These are phyloP conservation scores for Skeletonema grethae DNA, from an alignment of 108 stramenopile species.

Conservation along the genomic window DNA sequence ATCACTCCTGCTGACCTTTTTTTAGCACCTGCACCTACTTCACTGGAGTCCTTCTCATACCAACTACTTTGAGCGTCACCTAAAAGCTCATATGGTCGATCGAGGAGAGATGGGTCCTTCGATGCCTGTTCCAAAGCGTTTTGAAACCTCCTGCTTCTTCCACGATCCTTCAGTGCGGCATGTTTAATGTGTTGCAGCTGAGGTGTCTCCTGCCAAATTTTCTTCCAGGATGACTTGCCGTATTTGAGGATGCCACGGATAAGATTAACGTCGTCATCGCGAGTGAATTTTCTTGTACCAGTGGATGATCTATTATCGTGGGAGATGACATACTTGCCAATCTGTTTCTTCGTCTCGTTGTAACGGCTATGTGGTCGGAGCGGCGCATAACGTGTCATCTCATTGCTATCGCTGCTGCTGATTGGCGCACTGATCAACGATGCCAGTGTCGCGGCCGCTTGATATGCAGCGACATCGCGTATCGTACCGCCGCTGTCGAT, in stretches of 20 bases:
- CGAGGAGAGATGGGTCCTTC: slow-evolving; percentile 8
- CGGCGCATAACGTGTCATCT: neutral
- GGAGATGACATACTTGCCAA: neutral
- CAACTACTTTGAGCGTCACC: slow-evolving; percentile 8
- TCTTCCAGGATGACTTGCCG: slow-evolving; percentile 26
- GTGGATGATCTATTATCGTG: neutral
- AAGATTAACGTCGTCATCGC: slow-evolving; percentile 15
- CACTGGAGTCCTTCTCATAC: neutral
- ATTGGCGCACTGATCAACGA: neutral
- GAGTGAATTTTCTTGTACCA: slow-evolving; percentile 25
- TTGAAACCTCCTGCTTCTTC: slow-evolving; percentile 10
- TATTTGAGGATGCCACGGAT: slow-evolving; percentile 20
- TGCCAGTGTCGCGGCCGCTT: neutral
- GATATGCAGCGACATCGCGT: neutral
- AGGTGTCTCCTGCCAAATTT: slow-evolving; percentile 8
- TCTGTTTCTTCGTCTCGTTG: neutral
- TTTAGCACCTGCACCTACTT: neutral
- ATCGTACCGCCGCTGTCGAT: neutral
- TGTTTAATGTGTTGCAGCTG: slow-evolving; percentile 23
- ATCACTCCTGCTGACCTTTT: neutral
- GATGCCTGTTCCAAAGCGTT: slow-evolving; percentile 4
- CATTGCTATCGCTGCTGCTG: neutral
- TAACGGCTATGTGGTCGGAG: neutral
- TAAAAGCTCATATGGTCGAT: slow-evolving; percentile 15
- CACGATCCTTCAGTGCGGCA: slow-evolving; percentile 28